Evolutionary conservation across 2,329 filamentous ascomycete species (phyloP).

Genomic region (Chaetomium olivaceum): DNA sequence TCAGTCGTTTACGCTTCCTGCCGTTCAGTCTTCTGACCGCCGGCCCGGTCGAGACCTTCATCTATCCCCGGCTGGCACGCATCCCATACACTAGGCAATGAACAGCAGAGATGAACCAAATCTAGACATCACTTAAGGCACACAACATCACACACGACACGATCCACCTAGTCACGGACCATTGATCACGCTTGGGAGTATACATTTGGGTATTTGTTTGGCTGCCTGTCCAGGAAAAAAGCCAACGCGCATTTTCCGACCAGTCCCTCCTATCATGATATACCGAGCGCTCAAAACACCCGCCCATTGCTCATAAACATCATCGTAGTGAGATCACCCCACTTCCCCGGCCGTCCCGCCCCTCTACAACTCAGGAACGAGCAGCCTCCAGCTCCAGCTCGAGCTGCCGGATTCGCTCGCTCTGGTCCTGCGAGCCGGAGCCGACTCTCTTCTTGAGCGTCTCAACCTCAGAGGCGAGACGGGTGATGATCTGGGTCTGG

Average conservation of each 20-base stretch:
- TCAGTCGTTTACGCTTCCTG: background rate
- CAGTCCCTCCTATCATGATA: background rate
- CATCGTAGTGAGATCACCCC: background rate
- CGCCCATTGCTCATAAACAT: constrained; percentile 21
- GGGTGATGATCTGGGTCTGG: constrained; percentile 71
- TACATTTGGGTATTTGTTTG: constrained; percentile 19
- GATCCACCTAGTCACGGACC: background rate
- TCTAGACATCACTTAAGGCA: background rate
- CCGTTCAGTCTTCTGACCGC: background rate
- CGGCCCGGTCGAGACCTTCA: background rate
- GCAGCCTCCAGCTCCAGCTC: constrained; percentile 68
- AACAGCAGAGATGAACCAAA: background rate
- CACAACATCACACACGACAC: background rate
- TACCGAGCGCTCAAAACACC: background rate
- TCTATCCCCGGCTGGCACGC: background rate
- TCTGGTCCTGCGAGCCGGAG: constrained; percentile 61
- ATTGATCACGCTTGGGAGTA: background rate
- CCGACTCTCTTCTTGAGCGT: constrained; percentile 75
- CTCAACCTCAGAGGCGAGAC: constrained; percentile 73
- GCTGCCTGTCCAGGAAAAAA: constrained; percentile 21
- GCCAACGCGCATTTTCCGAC: constrained; percentile 15
- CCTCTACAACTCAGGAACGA: constrained; percentile 47
- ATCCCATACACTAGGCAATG: background rate
- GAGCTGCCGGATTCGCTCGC: constrained; percentile 65
- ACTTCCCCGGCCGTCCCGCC: background rate